Conservation (phyloP, 257 asterid genomes). For the Phtheirospermum japonicum region DNA sequence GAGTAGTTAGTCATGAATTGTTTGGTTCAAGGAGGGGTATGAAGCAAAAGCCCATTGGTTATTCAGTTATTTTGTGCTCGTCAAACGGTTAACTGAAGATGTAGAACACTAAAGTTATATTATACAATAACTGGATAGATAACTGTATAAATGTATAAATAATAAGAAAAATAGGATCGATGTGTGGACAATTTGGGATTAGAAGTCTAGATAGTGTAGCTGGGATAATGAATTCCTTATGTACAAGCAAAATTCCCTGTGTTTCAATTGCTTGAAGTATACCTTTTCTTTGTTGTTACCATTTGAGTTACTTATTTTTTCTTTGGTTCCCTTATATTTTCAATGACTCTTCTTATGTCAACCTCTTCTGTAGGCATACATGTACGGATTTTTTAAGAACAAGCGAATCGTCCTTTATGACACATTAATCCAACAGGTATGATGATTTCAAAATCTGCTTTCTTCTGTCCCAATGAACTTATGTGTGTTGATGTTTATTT, state of each 20-base stretch:
- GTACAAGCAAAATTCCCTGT: conserved; percentile 14
- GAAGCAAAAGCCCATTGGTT: conserved; percentile 4
- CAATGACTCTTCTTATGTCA: conserved; percentile 11
- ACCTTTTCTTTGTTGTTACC: neutral
- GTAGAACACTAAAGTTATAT: neutral
- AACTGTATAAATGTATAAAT: neutral
- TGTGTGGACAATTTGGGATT: conserved; percentile 6
- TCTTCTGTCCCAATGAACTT: conserved; percentile 19
- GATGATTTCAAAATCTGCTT: conserved; percentile 20
- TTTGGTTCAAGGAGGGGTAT: conserved; percentile 4
- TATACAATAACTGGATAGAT: conserved; percentile 19
- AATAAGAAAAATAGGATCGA: conserved; percentile 6
- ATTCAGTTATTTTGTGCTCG: conserved; percentile 2
- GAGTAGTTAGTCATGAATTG: conserved; percentile 16
- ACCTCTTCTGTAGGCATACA: conserved; percentile 74
- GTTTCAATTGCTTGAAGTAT: conserved; percentile 10
- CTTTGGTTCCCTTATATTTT: conserved; percentile 17
- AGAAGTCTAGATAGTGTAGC: neutral
- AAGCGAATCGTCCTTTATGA: conserved; percentile 95
- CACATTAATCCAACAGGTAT: conserved; percentile 96
- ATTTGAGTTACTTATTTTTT: conserved; percentile 14
- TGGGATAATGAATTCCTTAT: conserved; percentile 2
- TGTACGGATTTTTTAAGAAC: conserved; percentile 96
- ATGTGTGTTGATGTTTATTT: neutral
- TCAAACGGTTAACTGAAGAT: neutral